Conservation (phyloP, 2,329 filamentous ascomycete genomes). For the Onygena corvina region DNA sequence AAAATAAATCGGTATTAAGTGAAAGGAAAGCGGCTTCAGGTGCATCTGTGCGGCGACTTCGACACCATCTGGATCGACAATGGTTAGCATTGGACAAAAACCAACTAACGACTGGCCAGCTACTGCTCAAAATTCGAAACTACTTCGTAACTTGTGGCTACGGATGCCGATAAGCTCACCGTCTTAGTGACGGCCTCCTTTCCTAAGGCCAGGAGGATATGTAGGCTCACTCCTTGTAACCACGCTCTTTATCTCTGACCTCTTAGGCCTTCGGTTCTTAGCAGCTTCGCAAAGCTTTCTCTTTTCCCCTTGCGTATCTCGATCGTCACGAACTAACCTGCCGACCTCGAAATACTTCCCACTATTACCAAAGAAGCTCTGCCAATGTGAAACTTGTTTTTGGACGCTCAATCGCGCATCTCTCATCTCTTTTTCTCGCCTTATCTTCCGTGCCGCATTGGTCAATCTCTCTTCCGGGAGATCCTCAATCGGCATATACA, state of each 20-base stretch:
- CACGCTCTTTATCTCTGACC: conserved; percentile 27
- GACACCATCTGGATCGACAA: background rate
- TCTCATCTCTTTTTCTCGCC: conserved; percentile 51
- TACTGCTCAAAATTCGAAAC: too few relatives aligned
- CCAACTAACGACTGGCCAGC: background rate
- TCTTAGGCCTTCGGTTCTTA: conserved; percentile 51
- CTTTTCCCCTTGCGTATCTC: conserved; percentile 40
- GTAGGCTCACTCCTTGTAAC: conserved; percentile 1
- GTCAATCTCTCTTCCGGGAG: conserved; percentile 30
- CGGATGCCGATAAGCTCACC: background rate
- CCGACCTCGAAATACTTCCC: conserved; percentile 75
- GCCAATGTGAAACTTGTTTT: conserved; percentile 66
- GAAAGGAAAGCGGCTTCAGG: conserved; percentile 1
- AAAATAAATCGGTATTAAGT: conserved; percentile 1
- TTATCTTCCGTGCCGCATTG: conserved; percentile 36
- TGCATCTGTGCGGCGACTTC: background rate
- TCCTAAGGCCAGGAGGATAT: conserved; percentile 5
- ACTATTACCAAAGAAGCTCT: conserved; percentile 65
- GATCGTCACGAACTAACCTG: conserved; percentile 50
- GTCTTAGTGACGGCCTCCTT: background rate
- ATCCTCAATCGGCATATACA: conserved; percentile 62
- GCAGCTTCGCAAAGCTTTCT: conserved; percentile 60
- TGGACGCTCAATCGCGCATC: conserved; percentile 54
- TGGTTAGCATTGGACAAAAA: background rate
- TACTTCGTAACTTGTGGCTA: too few relatives aligned